Evolutionary conservation across 2,329 filamentous ascomycete genomes (phyloP), one percentile per base, ranked within the genome.

Genomic region (Periconia macrospinosa): DNA sequence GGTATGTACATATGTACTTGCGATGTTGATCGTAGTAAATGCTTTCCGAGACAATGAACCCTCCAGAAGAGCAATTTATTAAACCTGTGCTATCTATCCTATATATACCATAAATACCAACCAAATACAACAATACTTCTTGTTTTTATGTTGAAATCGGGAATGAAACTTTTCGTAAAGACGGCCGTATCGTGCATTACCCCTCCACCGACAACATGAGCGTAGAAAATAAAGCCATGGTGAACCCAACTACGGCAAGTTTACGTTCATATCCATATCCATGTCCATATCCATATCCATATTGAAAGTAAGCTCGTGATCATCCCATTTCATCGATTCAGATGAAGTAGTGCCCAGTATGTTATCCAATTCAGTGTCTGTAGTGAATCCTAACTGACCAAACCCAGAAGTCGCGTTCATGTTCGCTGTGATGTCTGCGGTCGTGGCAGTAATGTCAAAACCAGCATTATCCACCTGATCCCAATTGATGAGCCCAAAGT

Each of bases 221-320:
- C 23, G 8, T 27, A 27, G 23, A 27, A 5, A 27, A n/a, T n/a
- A 27, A 27, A 27, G 8, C 23, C 23, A 27, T 27, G 5, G 8
- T 27, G 33, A 37, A 3, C 33, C 15, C 11, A 6, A 37, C 33
- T 37, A 37, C 15, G 33, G 5, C 33, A 37, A 37, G 11, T n/a
- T 37, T 3, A 44, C 10, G 19, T 35, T 35, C 46, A 42, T 30
- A 20, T 68, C 61, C 41, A 65, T 40, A 56, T 72, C 69, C 58
- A 67, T 57, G 46, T 69, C 65, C 58, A 70, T 59, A 45, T 69
- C 65, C 58, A 70, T 59, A 45, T 69, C 68, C 61, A 72, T 65
- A 13, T 58, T 55, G 46, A 73, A 72, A n/a, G 57, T 61, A 53
- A 70, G 49, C 15, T 69, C 67, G 9, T 50, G 54, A 27, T 72